These are phyloP conservation scores for Malassezia japonica DNA, from an alignment of 1,284 basidiomycete species.

Conservation along the genomic window DNA sequence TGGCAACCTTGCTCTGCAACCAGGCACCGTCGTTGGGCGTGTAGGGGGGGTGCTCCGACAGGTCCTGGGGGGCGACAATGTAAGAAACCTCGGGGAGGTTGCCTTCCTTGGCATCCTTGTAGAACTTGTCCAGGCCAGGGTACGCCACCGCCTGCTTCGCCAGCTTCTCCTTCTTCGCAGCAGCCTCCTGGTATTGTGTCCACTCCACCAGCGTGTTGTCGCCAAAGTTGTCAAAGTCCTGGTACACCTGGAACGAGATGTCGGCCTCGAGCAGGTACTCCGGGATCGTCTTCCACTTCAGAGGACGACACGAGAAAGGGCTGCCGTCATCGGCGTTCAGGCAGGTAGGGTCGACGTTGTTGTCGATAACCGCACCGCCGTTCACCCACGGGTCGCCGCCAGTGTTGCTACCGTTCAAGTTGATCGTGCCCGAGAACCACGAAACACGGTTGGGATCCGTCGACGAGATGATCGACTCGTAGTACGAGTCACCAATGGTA, in stretches of 20 bases:
- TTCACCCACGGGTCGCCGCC: constrained; percentile 12
- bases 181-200: constrained; percentile 17
- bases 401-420: constrained; percentile 9
- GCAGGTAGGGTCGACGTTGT: constrained; percentile 16
- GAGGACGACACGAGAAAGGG: constrained; percentile 22
- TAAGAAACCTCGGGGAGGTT: constrained; percentile 34
- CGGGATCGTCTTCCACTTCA: constrained; percentile 31
- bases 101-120: constrained; percentile 26
- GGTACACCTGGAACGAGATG: constrained; percentile 29
- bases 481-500: constrained; percentile 32
- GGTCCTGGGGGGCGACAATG: constrained; percentile 32
- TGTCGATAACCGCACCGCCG: constrained; percentile 23
- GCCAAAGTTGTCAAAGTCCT: constrained; percentile 33
- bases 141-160: constrained; percentile 19
- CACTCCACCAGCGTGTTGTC: constrained; percentile 20
- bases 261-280: constrained; percentile 27
- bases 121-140: constrained; percentile 27
- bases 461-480: constrained; percentile 30
- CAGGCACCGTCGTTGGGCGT: constrained; percentile 30
- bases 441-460: constrained; percentile 30
- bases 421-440: constrained; percentile 24
- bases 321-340: constrained; percentile 14
- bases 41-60: constrained; percentile 37
- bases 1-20: constrained; percentile 31
- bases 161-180: constrained; percentile 16